Evolutionary conservation across 306 rosid species (phyloP), one percentile per base, ranked within the genome.

Genomic region (Inga leiocalycina): DNA sequence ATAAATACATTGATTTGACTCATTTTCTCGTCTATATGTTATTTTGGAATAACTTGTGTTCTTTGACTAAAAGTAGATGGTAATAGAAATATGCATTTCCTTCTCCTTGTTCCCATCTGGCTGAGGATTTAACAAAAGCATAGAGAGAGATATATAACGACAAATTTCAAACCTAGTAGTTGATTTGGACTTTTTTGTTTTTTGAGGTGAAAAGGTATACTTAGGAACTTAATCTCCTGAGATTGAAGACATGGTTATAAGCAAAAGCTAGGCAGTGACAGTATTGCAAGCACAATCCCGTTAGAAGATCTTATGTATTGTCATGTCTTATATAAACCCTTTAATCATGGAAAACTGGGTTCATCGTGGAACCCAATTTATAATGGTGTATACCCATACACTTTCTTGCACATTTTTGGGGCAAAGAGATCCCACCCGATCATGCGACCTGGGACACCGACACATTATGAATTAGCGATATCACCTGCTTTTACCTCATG

Each of bases 391-490:
- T 24, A 71, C 76, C 48, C 24, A 39, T 37, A 43, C 22, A 52
- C 35, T 84, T 84, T 41, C 24, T 74, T 78, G 75, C 77, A 76
- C 64, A 62, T 3, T 34, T 67, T 32, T 75, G 79, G 52, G 74
- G 59, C 17, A 76, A 51, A 79, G 56, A 64, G 79, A 84, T 81
- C 77, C 86, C 83, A 71, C 54, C 69, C 71, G 37, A 75, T 68
- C 83, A 68, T n/a, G 24, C 81, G 34, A 6, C 68, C 78, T 84
- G 84, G 81, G 52, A 22, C 82, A 81, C 85, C 80, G 84, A 87
- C 84, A 75, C 86, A 81, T 84, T 84, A 79, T 84, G 86, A 79
- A 79, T 82, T 52, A 82, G 79, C 32, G 72, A 88, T 88, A 88
- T 49, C 48, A 77, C 85, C 39, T 85, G 86, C 56, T 65, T 48